Evolutionary conservation across 768 basidiomycete species (phyloP), one percentile per base, ranked within the genome.

Genomic region (Amanita fuliginea): DNA sequence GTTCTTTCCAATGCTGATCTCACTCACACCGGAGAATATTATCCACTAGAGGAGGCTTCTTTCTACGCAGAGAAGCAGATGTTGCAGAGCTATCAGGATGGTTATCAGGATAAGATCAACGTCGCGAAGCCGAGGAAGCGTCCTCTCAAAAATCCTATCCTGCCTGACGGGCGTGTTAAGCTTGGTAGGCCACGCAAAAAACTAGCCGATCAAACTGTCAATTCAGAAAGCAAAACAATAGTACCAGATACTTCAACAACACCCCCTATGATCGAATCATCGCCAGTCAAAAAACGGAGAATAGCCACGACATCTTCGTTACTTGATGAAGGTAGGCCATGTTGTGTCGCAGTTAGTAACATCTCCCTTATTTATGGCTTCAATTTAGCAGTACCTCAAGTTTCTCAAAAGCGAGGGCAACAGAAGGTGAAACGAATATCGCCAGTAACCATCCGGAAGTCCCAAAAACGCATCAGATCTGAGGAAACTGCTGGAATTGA

Each of bases 21-120:
- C 33, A 63, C 66, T 7, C 56, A 67, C 26, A 71, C 72, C 13
- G 83, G 83, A 9, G 77, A 71, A 19, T 89, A 86, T 59, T 54
- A 67, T 11, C 55, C 64, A 1, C 53, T 75, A 14, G 61, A 70
- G n/a, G 55, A 68, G 3, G 62, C 62, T 3, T 57, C 68, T n/a
- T 90, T 89, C 60, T 91, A 81, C 56, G 55, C 68, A 10, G 64
- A 70, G 44, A 62, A 67, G 11, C 59, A 51, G 5, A 69, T 64
- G 9, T 63, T 85, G 28, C 52, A 61, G 37, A 58, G 56, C 14
- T 77, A 75, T 53, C 72, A 79, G 53, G 77, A 83, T 55, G 58
- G 64, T 6, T 75, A 75, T 63, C 75, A 72, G 54, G 65, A 61
- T 32, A 58, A 57, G 14, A 59, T 64, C 30, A 64, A 61, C 42